A percentile compares a stretch with the other conserved stretches of the same genome.
These are phyloP conservation scores for Edaphochlamys debaryana DNA, from an alignment of 139 green algal species.

Conservation along the genomic window DNA sequence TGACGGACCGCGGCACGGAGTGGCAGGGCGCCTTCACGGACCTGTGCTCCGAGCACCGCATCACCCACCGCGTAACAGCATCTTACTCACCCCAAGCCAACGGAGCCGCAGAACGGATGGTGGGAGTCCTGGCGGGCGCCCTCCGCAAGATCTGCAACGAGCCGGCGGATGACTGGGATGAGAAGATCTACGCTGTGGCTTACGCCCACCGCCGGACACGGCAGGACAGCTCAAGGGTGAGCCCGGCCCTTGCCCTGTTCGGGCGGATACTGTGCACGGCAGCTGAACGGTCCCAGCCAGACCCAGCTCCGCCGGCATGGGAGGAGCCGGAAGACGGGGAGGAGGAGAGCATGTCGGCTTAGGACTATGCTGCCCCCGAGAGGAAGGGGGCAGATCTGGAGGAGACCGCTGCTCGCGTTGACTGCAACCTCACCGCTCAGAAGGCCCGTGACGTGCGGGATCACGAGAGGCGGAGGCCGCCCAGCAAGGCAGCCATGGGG, in stretches of 20 bases:
- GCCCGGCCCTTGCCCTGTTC: no score
- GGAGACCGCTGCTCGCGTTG: not conserved
- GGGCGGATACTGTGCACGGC: no score
- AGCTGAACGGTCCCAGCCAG: no score
- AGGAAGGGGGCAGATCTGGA: not conserved
- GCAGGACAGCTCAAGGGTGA: no score
- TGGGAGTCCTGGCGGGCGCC: not conserved
- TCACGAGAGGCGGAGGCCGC: not conserved
- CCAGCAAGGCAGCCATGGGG: no score
- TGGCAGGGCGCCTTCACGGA: not conserved
- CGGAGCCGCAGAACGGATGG: not conserved
- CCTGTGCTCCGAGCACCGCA: not conserved
- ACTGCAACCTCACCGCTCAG: not conserved
- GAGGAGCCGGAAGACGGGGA: not conserved
- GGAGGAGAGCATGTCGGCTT: not conserved
- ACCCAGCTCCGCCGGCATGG: no score
- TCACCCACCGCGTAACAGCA: not conserved
- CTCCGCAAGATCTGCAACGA: not conserved
- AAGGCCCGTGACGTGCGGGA: not conserved
- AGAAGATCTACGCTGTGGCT: no score
- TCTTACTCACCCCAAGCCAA: conserved; percentile 1
- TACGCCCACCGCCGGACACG: no score
- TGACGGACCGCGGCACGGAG: conserved; percentile 6
- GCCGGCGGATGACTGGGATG: not conserved
- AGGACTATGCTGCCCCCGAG: not conserved